Evolutionary conservation across 805 yeast species (phyloP).

Genomic region (Wickerhamiella kazuoi): DNA sequence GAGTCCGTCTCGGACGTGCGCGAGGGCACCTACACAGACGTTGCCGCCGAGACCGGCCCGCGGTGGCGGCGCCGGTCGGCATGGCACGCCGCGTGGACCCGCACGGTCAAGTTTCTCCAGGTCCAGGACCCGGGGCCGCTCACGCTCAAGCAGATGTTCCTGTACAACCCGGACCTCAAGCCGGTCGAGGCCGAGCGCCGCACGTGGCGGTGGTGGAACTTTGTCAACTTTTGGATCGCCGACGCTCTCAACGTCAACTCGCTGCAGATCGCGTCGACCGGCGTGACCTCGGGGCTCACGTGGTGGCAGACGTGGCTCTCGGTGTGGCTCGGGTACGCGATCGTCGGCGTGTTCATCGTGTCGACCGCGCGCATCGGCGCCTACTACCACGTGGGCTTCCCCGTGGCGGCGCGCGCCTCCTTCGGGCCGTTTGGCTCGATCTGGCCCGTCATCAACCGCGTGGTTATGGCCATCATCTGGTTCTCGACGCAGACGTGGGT

Average conservation of each 20-base stretch:
- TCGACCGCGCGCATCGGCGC: constrained; percentile 60
- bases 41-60: too few species aligned
- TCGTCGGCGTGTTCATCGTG: constrained; percentile 50
- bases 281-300: constrained; percentile 51
- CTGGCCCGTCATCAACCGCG: constrained; percentile 77
- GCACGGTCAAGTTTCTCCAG: not conserved
- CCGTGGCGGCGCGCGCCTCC: constrained; percentile 59
- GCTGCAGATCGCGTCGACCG: constrained; percentile 78
- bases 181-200: constrained; percentile 63
- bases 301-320: constrained; percentile 87
- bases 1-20: not conserved
- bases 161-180: constrained; percentile 55
- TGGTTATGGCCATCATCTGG: constrained; percentile 74
- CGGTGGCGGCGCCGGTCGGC: too few species aligned
- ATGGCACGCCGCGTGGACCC: too few species aligned
- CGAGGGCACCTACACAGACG: not conserved
- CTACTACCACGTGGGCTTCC: constrained; percentile 64
- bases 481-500: constrained; percentile 70
- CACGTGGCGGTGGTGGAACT: constrained; percentile 72
- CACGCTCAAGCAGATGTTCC: constrained; percentile 22
- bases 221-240: constrained; percentile 64
- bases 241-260: constrained; percentile 79
- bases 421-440: constrained; percentile 75
- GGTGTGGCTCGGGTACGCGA: constrained; percentile 64
- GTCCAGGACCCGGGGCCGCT: not conserved